Evolutionary conservation across 2,329 filamentous ascomycete species (phyloP).

Genomic region (Epichloe baconii): DNA sequence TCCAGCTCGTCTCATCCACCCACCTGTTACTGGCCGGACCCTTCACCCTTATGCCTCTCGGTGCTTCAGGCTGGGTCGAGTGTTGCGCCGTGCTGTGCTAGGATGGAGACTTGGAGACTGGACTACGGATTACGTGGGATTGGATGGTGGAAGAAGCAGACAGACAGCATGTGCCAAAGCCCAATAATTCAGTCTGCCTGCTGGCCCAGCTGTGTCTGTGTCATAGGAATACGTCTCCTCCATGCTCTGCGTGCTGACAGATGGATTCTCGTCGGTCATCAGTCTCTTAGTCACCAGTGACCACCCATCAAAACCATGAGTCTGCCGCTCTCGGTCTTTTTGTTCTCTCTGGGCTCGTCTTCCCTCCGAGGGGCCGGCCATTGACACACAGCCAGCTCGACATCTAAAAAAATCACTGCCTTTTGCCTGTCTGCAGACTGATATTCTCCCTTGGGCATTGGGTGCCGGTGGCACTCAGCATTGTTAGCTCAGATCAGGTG

Average conservation of each 20-base stretch:
- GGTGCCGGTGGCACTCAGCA: background rate
- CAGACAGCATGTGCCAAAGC: constrained; percentile 2
- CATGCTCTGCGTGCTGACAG: background rate
- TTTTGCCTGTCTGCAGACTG: background rate
- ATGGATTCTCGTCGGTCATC: background rate
- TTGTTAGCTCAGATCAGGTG: background rate
- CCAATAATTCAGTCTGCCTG: background rate
- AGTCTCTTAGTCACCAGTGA: background rate
- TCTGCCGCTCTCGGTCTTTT: background rate
- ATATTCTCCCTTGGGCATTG: background rate
- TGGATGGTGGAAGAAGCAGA: background rate
- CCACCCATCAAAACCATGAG: background rate
- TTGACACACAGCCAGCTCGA: background rate
- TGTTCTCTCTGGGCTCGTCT: background rate
- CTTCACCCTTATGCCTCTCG: background rate
- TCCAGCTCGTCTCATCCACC: background rate
- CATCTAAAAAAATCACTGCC: no score
- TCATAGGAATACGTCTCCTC: background rate
- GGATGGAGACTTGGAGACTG: background rate
- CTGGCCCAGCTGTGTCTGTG: background rate
- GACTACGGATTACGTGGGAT: background rate
- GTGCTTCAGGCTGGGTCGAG: no score
- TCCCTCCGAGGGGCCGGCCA: no score
- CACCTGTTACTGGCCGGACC: background rate
- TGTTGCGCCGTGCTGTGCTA: no score